These are phyloP conservation scores for Calocera cornea DNA, from an alignment of 768 basidiomycete genomes.

Conservation along the genomic window DNA sequence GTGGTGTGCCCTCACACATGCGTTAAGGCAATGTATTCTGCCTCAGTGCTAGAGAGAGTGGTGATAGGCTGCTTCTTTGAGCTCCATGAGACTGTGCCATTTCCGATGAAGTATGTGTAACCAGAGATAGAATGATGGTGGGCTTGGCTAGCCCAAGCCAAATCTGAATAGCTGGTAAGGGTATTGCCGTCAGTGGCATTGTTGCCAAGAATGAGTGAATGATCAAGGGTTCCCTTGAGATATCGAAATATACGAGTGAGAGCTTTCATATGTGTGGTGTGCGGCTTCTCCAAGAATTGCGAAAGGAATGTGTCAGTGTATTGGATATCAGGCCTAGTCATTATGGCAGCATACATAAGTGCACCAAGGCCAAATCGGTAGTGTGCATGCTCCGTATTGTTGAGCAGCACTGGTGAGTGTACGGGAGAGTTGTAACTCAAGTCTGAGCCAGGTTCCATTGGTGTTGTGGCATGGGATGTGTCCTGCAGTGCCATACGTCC, in stretches of 20 bases:
- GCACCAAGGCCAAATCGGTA: conserved; percentile 16
- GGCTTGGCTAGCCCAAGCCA: conserved; percentile 8
- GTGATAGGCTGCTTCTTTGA: no score
- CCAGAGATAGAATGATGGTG: conserved; percentile 7
- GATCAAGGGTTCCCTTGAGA: conserved; percentile 25
- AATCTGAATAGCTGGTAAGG: conserved; percentile 5
- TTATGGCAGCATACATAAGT: conserved; percentile 24
- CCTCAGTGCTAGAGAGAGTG: conserved; percentile 16
- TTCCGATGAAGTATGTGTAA: conserved; percentile 7
- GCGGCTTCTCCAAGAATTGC: conserved; percentile 24
- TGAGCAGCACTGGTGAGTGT: background rate
- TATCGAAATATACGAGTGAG: conserved; percentile 28
- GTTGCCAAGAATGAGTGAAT: background rate
- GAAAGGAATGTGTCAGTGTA: conserved; percentile 23
- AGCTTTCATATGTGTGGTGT: conserved; percentile 26
- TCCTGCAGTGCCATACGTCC: background rate
- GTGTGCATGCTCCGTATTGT: background rate
- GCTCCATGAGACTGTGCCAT: conserved; percentile 15
- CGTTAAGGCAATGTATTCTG: conserved; percentile 15
- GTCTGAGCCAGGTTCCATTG: background rate
- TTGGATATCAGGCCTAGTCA: conserved; percentile 27
- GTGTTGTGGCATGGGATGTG: background rate
- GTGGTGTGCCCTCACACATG: no score
- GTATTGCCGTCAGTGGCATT: background rate
- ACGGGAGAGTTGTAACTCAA: background rate